Evolutionary conservation across 2,329 filamentous ascomycete species (phyloP).

Genomic region (Elsinoe ampelina): DNA sequence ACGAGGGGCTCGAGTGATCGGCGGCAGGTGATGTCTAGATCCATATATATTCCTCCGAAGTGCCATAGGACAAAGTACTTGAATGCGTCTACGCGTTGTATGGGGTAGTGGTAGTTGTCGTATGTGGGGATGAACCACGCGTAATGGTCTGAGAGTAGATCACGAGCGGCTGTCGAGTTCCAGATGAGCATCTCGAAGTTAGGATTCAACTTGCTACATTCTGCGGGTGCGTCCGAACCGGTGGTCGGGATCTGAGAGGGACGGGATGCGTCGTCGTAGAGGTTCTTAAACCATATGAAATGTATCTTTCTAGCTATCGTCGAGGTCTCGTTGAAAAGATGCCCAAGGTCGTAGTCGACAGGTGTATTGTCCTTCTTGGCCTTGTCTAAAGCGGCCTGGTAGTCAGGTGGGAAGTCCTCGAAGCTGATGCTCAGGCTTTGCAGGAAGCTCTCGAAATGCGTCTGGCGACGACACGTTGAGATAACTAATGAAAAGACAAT

Average conservation of each 20-base stretch:
- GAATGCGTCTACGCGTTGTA: slow-evolving; percentile 22
- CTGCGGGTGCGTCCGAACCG: slow-evolving; percentile 17
- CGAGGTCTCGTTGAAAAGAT: too few species aligned
- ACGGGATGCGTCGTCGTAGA: slow-evolving; percentile 16
- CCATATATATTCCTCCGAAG: slow-evolving; percentile 24
- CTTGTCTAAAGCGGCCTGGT: too few species aligned
- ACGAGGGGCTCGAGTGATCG: slow-evolving; percentile 56
- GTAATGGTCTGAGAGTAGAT: slow-evolving; percentile 17
- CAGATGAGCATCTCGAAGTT: slow-evolving; percentile 16
- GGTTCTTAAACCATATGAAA: slow-evolving; percentile 21
- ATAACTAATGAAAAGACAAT: too few species aligned
- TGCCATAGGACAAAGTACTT: slow-evolving; percentile 23
- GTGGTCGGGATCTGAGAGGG: slow-evolving; percentile 15
- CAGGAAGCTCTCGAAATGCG: too few species aligned
- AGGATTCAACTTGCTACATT: slow-evolving; percentile 16
- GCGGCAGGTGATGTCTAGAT: slow-evolving; percentile 50
- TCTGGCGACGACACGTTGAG: too few species aligned
- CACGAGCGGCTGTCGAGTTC: slow-evolving; percentile 16
- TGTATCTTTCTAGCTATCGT: slow-evolving; percentile 14
- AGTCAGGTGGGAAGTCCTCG: too few species aligned
- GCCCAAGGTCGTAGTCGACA: too few species aligned
- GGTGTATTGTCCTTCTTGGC: too few species aligned
- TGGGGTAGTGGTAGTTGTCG: slow-evolving; percentile 21
- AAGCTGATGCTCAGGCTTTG: too few species aligned
- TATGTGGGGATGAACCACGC: slow-evolving; percentile 54